Evolutionary conservation across 352 stramenopile species (phyloP).

Genomic region (Phytophthora crassamura): DNA sequence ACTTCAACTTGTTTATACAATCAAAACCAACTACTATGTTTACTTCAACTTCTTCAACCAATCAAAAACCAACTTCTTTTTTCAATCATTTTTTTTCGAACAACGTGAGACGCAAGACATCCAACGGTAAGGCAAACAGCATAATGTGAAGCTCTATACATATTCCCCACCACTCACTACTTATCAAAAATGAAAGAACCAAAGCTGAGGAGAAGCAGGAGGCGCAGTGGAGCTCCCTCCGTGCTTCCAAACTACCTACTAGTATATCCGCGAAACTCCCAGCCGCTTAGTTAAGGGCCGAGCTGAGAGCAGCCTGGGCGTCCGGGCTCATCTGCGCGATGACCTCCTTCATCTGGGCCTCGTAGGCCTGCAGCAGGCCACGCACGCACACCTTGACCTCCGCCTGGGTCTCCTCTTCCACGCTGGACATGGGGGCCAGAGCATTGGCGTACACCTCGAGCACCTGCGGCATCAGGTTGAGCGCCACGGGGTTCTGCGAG

Average conservation of each 20-base stretch:
- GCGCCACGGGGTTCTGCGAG: conserved; percentile 85
- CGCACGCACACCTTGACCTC: conserved; percentile 77
- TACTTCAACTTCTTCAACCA: too few relatives aligned
- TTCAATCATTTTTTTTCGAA: too few relatives aligned
- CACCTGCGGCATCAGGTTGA: conserved; percentile 76
- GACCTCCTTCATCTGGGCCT: conserved; percentile 83
- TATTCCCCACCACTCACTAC: conserved; percentile 44
- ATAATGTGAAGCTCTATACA: conserved; percentile 34
- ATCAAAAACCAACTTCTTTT: too few relatives aligned
- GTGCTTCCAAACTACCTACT: conserved; percentile 28
- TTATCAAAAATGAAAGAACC: conserved; percentile 38
- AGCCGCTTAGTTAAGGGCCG: conserved; percentile 52
- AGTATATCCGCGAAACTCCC: conserved; percentile 8
- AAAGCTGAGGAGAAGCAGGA: conserved; percentile 13
- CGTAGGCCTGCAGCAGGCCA: conserved; percentile 67
- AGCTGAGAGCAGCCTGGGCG: conserved; percentile 69
- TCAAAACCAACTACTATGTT: too few relatives aligned
- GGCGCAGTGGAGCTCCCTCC: not conserved
- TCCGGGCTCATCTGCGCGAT: conserved; percentile 78
- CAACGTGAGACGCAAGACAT: not conserved
- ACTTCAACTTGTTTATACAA: conserved; percentile 6
- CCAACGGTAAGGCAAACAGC: conserved; percentile 6
- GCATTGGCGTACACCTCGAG: conserved; percentile 85
- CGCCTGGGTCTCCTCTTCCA: conserved; percentile 78
- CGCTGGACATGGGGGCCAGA: conserved; percentile 60